phyloP scores from a whole-genome alignment of 192 early-diverging fungal genomes.

The Oehlia diaphana region DNA sequence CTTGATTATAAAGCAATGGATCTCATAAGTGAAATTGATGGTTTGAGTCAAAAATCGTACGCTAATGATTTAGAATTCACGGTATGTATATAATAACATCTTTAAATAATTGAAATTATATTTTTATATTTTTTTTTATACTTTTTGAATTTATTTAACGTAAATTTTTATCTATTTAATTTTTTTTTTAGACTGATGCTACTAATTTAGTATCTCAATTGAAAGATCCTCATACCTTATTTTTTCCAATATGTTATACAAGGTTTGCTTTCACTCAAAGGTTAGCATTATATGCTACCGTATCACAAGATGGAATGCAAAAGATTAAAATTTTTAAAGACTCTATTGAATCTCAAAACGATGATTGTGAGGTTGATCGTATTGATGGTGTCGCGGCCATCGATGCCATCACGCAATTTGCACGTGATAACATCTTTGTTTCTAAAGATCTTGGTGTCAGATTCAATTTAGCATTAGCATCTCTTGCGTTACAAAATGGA shows the following conservation, averaged over 20 bases:
- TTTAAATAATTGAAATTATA: neutral
- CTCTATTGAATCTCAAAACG: neutral
- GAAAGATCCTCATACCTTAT: constrained; percentile 6
- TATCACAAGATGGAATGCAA: neutral
- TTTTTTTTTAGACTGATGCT: neutral
- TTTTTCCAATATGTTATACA: constrained; percentile 18
- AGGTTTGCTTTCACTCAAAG: constrained; percentile 5
- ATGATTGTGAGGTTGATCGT: constrained; percentile 33
- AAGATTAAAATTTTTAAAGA: neutral
- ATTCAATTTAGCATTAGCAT: constrained; percentile 42
- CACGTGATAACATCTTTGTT: constrained; percentile 37
- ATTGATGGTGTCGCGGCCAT: constrained; percentile 42
- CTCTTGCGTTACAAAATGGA: constrained; percentile 30
- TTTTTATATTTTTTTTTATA: no score
- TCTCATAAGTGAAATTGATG: neutral
- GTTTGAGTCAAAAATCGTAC: neutral
- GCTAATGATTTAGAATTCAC: neutral
- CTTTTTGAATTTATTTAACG: no score
- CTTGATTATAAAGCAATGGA: neutral
- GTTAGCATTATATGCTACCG: neutral
- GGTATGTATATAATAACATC: neutral
- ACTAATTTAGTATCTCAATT: neutral
- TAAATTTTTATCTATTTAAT: no score
- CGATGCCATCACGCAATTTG: constrained; percentile 33
- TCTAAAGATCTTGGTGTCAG: constrained; percentile 47